phyloP scores from a whole-genome alignment of 176 grass and related monocot species.

The Puya raimondii region DNA sequence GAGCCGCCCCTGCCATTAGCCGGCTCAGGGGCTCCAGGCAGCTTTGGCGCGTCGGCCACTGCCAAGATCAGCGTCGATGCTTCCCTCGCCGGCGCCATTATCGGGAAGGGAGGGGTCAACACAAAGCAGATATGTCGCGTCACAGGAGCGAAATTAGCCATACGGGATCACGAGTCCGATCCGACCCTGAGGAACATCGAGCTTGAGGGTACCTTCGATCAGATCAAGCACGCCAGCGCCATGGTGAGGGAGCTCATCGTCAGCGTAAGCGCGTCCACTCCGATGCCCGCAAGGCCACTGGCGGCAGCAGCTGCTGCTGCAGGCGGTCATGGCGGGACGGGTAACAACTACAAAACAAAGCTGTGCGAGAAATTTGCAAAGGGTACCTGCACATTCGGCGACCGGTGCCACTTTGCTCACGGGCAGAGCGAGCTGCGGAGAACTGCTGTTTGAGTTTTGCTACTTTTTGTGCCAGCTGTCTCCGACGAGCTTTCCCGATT shows the following conservation, averaged over 20 bases:
- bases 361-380: slow-evolving; percentile 65
- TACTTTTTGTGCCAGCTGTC: neutral
- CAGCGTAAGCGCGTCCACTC: slow-evolving; percentile 28
- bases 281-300: slow-evolving; percentile 4
- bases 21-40: slow-evolving; percentile 34
- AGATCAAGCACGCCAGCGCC: slow-evolving; percentile 67
- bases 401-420: slow-evolving; percentile 76
- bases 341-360: slow-evolving; percentile 78
- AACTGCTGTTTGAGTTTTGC: slow-evolving; percentile 18
- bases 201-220: slow-evolving; percentile 82
- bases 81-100: slow-evolving; percentile 62
- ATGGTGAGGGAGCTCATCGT: slow-evolving; percentile 75
- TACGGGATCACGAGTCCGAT: slow-evolving; percentile 66
- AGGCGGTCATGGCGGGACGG: slow-evolving; percentile 12
- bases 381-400: slow-evolving; percentile 55
- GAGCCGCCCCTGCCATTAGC: slow-evolving; percentile 22
- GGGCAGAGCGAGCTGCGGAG: slow-evolving; percentile 54
- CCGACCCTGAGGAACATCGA: slow-evolving; percentile 71
- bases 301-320: neutral
- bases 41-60: slow-evolving; percentile 65
- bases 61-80: slow-evolving; percentile 75
- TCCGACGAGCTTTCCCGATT: neutral
- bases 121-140: slow-evolving; percentile 73
- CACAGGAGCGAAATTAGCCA: slow-evolving; percentile 54
- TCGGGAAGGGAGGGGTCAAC: slow-evolving; percentile 65